Percentiles rank a stretch among this genome's conserved stretches.
Evolutionary conservation across 1,284 basidiomycete species (phyloP).

Genomic region (Trichosporon inkin): DNA sequence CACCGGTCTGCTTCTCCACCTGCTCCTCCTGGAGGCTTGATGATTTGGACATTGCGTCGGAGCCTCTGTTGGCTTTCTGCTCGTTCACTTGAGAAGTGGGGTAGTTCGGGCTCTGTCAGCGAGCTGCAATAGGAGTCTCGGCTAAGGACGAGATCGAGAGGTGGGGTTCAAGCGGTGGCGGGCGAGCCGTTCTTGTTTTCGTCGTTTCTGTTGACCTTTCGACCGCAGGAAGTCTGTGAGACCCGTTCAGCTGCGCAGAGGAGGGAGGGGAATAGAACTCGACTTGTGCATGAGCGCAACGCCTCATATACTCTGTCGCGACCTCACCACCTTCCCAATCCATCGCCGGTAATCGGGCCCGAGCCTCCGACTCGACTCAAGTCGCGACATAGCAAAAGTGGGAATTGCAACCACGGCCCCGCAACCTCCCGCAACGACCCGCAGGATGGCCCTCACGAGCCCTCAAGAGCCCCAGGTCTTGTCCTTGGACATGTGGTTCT

Average conservation of each 20-base stretch:
- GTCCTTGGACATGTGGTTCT: not conserved
- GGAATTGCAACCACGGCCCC: not conserved
- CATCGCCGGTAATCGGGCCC: not conserved
- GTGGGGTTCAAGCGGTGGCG: too few species aligned
- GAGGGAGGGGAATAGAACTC: not conserved
- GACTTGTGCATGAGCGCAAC: not conserved
- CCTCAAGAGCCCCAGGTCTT: slow-evolving; percentile 3
- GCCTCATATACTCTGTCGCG: not conserved
- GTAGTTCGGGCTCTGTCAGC: too few species aligned
- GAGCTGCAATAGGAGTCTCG: too few species aligned
- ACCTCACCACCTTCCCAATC: not conserved
- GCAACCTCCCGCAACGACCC: not conserved
- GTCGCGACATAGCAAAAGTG: not conserved
- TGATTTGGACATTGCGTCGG: not conserved
- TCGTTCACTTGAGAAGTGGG: too few species aligned
- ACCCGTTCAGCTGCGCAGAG: not conserved
- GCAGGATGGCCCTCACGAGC: not conserved
- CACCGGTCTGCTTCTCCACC: not conserved
- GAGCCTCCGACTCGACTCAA: not conserved
- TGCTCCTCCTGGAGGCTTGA: not conserved
- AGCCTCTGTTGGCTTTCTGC: too few species aligned
- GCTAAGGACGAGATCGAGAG: too few species aligned
- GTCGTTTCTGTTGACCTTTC: too few species aligned
- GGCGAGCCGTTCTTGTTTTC: too few species aligned
- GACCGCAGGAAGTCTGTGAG: too few species aligned